Evolutionary conservation across 257 asterid genomes (phyloP), one percentile per base, ranked within the genome.

Genomic region (Rehmannia glutinosa): DNA sequence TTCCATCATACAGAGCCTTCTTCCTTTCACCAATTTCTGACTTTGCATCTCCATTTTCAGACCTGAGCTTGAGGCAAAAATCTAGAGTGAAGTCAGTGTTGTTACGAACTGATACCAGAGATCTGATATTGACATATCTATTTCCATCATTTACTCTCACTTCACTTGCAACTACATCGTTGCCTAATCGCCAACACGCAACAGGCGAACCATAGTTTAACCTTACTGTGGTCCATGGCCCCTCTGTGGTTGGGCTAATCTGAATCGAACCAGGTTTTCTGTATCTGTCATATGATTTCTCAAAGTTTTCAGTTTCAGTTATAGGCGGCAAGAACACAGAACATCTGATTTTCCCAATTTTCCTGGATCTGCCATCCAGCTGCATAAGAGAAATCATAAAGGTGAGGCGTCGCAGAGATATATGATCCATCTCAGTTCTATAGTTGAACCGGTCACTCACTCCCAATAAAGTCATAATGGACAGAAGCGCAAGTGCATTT

Each of bases 161-260:
- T 86, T 93, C 99, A 88, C 97, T 93, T 64, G 96, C 99, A 78
- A 93, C 96, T 38, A 86, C 78, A 70, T 77, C 77, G 64, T 82
- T 81, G 63, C 95, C 96, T 46, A 93, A 78, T 78, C 74, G 83
- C 96, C 95, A 93, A 77, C 92, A 88, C 42, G 96, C 96, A 76
- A 88, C 94, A 78, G 97, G 96, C 43, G 97, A 96, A 53, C 92
- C 95, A 74, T 93, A 93, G 68, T 93, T 90, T 73, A 93, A 78
- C 78, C 90, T 84, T 77, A 93, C 77, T 56, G 75, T 69, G 73
- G 96, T 88, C 99, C 99, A 93, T 54, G 99, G 97, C 47, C 99
- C 99, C 62, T 86, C 89, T 53, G 59, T 79, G 41, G 87, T 75
- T 16, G 99, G 91, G 77, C 99, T 90, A 76, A 93, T 90, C 84